Percentiles rank a stretch among this genome's conserved stretches.
Evolutionary conservation across 495 filamentous ascomycete species (phyloP).

Genomic region (Penicillium waksmanii): DNA sequence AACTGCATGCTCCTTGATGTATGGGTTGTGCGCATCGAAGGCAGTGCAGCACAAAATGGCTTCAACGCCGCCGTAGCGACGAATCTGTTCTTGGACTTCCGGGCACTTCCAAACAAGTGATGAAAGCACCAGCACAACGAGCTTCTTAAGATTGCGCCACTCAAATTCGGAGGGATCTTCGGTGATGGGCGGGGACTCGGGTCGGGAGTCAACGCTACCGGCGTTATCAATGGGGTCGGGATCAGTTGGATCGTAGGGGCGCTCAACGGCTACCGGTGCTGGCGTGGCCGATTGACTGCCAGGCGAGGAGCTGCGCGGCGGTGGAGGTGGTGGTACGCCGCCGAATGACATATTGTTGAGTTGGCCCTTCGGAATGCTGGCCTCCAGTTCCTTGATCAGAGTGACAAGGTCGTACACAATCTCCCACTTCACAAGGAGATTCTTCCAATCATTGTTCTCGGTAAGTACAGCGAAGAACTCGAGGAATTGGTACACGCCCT

Average conservation of each 20-base stretch:
- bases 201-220: slow-evolving; percentile 48
- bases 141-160: slow-evolving; percentile 91
- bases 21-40: slow-evolving; percentile 86
- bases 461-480: slow-evolving; percentile 93
- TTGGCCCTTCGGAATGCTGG: slow-evolving; percentile 75
- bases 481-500: slow-evolving; percentile 89
- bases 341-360: slow-evolving; percentile 50
- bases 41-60: slow-evolving; percentile 83
- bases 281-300: slow-evolving; percentile 31
- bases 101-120: slow-evolving; percentile 81
- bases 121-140: slow-evolving; percentile 84
- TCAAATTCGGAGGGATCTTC: slow-evolving; percentile 88
- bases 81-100: slow-evolving; percentile 82
- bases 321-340: slow-evolving; percentile 31
- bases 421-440: slow-evolving; percentile 85
- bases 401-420: slow-evolving; percentile 81
- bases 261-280: slow-evolving; percentile 57
- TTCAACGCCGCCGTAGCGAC: slow-evolving; percentile 79
- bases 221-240: slow-evolving; percentile 47
- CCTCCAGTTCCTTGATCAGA: slow-evolving; percentile 82
- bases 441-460: slow-evolving; percentile 69
- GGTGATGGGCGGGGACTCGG: slow-evolving; percentile 64
- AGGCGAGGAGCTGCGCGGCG: slow-evolving; percentile 33
- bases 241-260: slow-evolving; percentile 59
- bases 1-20: slow-evolving; percentile 87